These are phyloP conservation scores for Ascomycota sp. DNA, from an alignment of 2,329 filamentous ascomycete species.

Conservation along the genomic window DNA sequence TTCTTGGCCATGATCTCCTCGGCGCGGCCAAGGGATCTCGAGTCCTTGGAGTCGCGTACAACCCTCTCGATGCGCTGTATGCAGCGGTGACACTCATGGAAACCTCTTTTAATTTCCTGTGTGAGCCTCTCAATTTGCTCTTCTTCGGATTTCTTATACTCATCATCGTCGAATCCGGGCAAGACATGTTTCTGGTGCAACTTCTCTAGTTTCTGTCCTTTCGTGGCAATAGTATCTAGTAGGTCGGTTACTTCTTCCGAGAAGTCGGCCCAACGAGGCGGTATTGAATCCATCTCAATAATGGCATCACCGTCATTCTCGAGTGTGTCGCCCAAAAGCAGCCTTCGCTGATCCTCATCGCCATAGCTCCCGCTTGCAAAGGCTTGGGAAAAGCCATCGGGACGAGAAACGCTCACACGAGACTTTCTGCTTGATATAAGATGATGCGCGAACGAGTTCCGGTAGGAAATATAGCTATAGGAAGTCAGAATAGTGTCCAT, in stretches of 20 bases:
- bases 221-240: slow-evolving; percentile 58
- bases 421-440: slow-evolving; percentile 69
- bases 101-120: slow-evolving; percentile 70
- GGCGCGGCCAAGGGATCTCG: slow-evolving; percentile 52
- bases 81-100: slow-evolving; percentile 74
- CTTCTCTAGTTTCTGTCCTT: slow-evolving; percentile 71
- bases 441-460: slow-evolving; percentile 93
- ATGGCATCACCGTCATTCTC: slow-evolving; percentile 80
- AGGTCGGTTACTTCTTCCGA: slow-evolving; percentile 83
- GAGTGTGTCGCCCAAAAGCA: slow-evolving; percentile 63
- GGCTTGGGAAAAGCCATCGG: slow-evolving; percentile 36
- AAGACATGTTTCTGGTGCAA: slow-evolving; percentile 94
- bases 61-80: slow-evolving; percentile 78
- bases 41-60: slow-evolving; percentile 59
- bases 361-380: slow-evolving; percentile 27
- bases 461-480: slow-evolving; percentile 86
- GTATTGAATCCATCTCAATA: slow-evolving; percentile 94
- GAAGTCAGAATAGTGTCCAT: not conserved
- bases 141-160: slow-evolving; percentile 71
- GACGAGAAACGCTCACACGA: slow-evolving; percentile 22
- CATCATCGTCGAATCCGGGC: slow-evolving; percentile 90
- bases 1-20: slow-evolving; percentile 95
- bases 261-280: slow-evolving; percentile 86
- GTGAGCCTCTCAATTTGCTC: slow-evolving; percentile 77
- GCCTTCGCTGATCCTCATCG: slow-evolving; percentile 45